Percentiles rank a stretch among this genome's conserved stretches.
These are phyloP conservation scores for Candida sonorensis DNA, from an alignment of 805 yeast genomes.

Conservation along the genomic window DNA sequence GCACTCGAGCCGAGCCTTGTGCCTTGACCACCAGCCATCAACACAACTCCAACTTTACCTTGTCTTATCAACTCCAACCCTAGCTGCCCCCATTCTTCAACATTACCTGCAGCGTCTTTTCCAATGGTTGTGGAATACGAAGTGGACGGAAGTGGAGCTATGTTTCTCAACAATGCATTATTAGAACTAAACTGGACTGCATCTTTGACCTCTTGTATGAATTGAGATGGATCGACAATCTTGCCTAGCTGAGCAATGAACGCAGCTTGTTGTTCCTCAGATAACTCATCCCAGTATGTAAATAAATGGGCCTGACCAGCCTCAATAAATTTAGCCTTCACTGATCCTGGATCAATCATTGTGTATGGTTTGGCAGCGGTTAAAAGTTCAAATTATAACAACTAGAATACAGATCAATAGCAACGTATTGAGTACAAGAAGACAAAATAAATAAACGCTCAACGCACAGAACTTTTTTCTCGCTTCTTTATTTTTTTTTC, in stretches of 20 bases:
- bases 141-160: conserved; percentile 47
- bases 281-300: conserved; percentile 36
- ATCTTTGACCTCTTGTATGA: conserved; percentile 34
- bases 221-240: conserved; percentile 34
- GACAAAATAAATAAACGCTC: too few species aligned
- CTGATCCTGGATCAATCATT: not conserved
- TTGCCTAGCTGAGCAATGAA: conserved; percentile 36
- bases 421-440: too few species aligned
- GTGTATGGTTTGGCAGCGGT: not conserved
- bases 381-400: too few species aligned
- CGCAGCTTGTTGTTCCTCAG: conserved; percentile 26
- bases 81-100: conserved; percentile 23
- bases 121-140: conserved; percentile 45
- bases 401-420: too few species aligned
- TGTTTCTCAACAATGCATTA: conserved; percentile 15
- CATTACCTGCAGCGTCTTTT: conserved; percentile 21
- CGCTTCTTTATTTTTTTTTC: too few species aligned
- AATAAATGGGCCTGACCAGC: conserved; percentile 53
- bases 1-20: conserved; percentile 82
- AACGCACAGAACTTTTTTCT: too few species aligned
- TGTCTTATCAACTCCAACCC: conserved; percentile 67
- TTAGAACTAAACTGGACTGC: conserved; percentile 36
- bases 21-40: conserved; percentile 99
- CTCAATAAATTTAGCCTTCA: conserved; percentile 24
- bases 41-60: conserved; percentile 78